Conservation (phyloP, 2,329 filamentous ascomycete species). For the Aspergillus pseudoviridinutans region DNA sequence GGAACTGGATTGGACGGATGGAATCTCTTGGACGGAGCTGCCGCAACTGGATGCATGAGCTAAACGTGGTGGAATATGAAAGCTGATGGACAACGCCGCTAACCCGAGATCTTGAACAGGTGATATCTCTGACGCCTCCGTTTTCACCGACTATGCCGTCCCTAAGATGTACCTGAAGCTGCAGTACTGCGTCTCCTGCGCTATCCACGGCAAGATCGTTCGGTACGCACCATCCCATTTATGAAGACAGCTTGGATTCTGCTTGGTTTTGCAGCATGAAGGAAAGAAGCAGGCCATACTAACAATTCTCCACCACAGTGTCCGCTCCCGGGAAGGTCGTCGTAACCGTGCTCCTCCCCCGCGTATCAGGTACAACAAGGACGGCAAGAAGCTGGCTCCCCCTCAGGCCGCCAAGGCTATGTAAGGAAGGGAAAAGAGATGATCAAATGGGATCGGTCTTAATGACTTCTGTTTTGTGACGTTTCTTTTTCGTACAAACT, state of each 20-base stretch:
- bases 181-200: conserved; percentile 99
- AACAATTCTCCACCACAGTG: conserved; percentile 54
- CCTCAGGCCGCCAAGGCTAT: conserved; percentile 68
- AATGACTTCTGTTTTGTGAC: conserved; percentile 36
- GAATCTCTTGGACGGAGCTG: background rate
- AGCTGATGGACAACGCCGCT: conserved; percentile 6
- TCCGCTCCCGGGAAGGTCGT: conserved; percentile 92
- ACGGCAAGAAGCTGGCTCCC: conserved; percentile 98
- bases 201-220: conserved; percentile 99
- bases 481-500: conserved; percentile 28
- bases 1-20: conserved; percentile 5
- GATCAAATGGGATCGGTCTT: conserved; percentile 34
- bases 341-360: conserved; percentile 98
- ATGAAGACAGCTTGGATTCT: background rate
- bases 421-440: conserved; percentile 34
- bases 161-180: conserved; percentile 99
- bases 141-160: conserved; percentile 98
- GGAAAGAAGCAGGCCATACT: conserved; percentile 7
- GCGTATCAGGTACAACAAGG: conserved; percentile 99
- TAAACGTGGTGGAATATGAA: background rate
- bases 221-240: conserved; percentile 66
- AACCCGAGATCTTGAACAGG: conserved; percentile 51
- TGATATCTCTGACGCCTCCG: conserved; percentile 99
- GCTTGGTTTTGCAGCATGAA: background rate
- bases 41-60: background rate